Conservation (phyloP, 2,329 filamentous ascomycete genomes). For the Cercospora janseana region DNA sequence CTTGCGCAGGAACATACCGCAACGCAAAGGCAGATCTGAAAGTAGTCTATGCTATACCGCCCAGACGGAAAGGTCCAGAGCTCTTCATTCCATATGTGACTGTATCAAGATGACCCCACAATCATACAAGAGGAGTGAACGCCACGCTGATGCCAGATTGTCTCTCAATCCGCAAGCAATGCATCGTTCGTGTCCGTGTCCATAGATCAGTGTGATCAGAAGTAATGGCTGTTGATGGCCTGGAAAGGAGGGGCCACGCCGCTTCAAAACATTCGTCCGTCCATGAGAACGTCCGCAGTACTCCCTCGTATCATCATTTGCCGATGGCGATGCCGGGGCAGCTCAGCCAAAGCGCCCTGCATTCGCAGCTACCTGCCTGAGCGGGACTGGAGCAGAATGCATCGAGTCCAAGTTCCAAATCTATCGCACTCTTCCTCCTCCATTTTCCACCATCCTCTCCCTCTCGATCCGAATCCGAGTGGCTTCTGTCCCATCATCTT, state of each 20-base stretch:
- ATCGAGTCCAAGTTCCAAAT: neutral
- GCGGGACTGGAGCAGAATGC: neutral
- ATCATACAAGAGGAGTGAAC: constrained; percentile 1
- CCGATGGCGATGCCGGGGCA: neutral
- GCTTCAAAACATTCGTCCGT: neutral
- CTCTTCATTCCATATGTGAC: constrained; percentile 9
- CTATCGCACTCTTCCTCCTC: constrained; percentile 18
- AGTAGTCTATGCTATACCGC: neutral
- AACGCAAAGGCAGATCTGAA: neutral
- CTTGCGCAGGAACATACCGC: neutral
- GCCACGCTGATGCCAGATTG: constrained; percentile 18
- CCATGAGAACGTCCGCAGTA: constrained; percentile 13
- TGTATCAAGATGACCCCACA: constrained; percentile 7
- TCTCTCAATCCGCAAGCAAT: constrained; percentile 10
- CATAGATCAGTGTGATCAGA: neutral
- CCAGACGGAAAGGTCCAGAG: neutral
- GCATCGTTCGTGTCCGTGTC: constrained; percentile 11
- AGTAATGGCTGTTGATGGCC: constrained; percentile 1
- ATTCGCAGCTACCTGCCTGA: neutral
- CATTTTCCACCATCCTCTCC: constrained; percentile 28
- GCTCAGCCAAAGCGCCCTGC: neutral
- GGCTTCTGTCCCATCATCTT: constrained; percentile 66
- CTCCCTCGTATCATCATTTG: constrained; percentile 11
- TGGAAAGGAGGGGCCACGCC: neutral
- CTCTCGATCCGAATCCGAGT: constrained; percentile 50